A percentile compares a stretch with the other conserved stretches of the same genome.
phyloP scores from a whole-genome alignment of 495 filamentous ascomycete species.

The Astrothelium subdiscretum region DNA sequence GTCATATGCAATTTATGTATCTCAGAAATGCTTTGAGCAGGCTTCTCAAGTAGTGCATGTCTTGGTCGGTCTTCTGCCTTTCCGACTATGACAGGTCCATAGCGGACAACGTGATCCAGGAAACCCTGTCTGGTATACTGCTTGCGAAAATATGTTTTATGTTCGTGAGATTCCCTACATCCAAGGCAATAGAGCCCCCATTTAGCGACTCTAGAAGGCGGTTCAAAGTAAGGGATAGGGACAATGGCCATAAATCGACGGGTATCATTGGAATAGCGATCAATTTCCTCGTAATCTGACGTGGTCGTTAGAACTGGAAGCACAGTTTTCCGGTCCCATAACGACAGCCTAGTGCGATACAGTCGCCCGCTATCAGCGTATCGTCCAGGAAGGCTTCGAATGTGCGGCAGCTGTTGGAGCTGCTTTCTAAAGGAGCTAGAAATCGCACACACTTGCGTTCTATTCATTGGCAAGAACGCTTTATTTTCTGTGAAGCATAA shows the following conservation, averaged over 20 bases:
- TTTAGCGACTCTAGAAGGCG: neutral
- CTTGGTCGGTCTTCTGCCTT: neutral
- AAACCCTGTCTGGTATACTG: neutral
- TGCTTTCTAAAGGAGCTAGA: neutral
- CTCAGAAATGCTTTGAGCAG: neutral
- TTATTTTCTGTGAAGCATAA: slow-evolving; percentile 7
- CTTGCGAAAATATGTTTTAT: neutral
- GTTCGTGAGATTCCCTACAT: neutral
- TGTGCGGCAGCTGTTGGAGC: neutral
- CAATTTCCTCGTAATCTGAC: neutral
- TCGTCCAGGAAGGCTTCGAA: neutral
- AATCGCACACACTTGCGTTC: neutral
- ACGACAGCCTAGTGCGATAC: neutral
- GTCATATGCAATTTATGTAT: neutral
- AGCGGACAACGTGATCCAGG: neutral
- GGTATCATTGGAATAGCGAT: neutral
- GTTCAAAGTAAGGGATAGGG: neutral
- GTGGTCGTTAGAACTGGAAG: neutral
- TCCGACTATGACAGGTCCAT: neutral
- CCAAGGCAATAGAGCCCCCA: neutral
- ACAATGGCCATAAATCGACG: neutral
- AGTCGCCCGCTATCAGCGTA: neutral
- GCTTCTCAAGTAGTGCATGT: neutral
- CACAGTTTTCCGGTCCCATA: neutral
- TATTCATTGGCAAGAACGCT: neutral